Conservation (phyloP, 2,329 filamentous ascomycete genomes). For the Colletotrichum plurivorum region DNA sequence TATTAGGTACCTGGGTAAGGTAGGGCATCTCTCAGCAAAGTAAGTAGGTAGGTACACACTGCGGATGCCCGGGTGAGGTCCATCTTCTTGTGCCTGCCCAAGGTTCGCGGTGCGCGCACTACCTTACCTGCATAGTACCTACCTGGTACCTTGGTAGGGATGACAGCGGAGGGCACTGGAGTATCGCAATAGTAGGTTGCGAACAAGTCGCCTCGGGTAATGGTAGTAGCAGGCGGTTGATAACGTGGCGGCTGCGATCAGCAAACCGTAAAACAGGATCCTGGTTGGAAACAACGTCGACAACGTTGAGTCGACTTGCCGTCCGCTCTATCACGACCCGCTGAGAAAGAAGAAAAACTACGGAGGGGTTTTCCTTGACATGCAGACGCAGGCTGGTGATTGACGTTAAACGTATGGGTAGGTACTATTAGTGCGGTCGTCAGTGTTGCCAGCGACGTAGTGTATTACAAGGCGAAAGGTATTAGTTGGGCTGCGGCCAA, state of each 20-base stretch:
- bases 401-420: conserved; percentile 6
- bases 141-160: too few relatives aligned
- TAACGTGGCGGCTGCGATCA: conserved; percentile 3
- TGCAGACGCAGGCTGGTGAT: conserved; percentile 1
- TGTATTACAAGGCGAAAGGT: background rate
- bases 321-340: background rate
- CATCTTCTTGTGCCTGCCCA: too few relatives aligned
- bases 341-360: background rate
- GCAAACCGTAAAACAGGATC: background rate
- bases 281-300: background rate
- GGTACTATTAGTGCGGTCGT: background rate
- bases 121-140: background rate
- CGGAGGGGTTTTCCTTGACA: conserved; percentile 7
- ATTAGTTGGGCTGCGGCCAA: conserved; percentile 3
- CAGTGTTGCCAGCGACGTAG: background rate
- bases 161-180: too few relatives aligned
- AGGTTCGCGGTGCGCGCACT: conserved; percentile 2
- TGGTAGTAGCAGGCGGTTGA: too few relatives aligned
- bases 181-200: background rate
- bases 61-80: too few relatives aligned
- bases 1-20: background rate
- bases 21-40: too few relatives aligned
- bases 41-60: too few relatives aligned
- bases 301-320: background rate
- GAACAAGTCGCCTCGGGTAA: background rate